A percentile compares a stretch with the other conserved stretches of the same genome.
phyloP scores from a whole-genome alignment of 208 protist genomes.

The Naegleria gruberi region DNA sequence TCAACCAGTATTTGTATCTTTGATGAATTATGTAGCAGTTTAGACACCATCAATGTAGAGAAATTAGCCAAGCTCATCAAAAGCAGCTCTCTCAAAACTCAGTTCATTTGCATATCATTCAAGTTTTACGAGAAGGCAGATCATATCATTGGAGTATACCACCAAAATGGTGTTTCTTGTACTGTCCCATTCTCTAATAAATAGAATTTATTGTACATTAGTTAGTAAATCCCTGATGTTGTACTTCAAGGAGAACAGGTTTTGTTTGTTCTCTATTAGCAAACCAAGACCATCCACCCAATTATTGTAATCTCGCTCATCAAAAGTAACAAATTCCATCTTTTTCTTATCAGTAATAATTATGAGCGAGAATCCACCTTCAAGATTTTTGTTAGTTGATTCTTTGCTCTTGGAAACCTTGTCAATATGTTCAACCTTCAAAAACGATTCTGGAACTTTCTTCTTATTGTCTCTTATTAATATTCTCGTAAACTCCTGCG shows the following conservation, averaged over 20 bases:
- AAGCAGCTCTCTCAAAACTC: background rate
- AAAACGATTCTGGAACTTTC: conserved; percentile 21
- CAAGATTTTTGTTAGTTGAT: background rate
- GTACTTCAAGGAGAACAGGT: conserved; percentile 24
- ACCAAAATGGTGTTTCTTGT: background rate
- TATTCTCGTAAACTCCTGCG: conserved; percentile 13
- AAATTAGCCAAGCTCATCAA: background rate
- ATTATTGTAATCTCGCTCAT: background rate
- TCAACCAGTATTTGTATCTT: background rate
- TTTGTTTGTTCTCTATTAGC: conserved; percentile 4
- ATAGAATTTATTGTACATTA: background rate
- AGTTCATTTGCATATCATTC: background rate
- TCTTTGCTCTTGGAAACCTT: background rate
- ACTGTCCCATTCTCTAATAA: background rate
- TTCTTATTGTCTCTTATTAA: conserved; percentile 18
- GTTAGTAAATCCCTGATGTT: background rate
- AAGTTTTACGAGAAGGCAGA: background rate
- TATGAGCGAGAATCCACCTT: background rate
- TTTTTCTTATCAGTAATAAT: background rate
- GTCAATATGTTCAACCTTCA: conserved; percentile 13
- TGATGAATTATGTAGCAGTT: background rate
- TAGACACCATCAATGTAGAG: background rate
- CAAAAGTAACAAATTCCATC: conserved; percentile 11
- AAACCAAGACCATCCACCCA: conserved; percentile 11
- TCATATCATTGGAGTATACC: background rate